Base-by-base conservation (phyloP, 345 rosid species). In the Anacardium occidentale region DNA sequence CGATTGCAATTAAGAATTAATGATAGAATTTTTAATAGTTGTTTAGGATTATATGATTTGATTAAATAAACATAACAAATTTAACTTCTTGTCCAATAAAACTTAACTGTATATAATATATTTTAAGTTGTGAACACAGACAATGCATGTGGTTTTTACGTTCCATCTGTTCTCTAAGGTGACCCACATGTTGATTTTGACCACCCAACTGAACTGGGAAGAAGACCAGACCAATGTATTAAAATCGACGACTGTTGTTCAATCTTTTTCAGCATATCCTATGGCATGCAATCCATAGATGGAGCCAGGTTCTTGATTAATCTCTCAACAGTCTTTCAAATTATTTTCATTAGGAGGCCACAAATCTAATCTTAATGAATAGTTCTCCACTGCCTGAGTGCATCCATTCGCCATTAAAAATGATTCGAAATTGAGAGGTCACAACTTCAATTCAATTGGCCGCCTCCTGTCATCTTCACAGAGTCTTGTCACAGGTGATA, bases 131-230 rank as follows among this genome's bases (percentile, higher is more conserved):
- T 69, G 47, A 29, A 70, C n/a, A 13, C 59, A 32, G 78, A 74
- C 80, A 79, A 64, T 67, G 53, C 81, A 79, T 76, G 79, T 79
- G 85, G 78, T 47, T 67, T n/a, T 64, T 24, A 50, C 53, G 77
- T 62, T 76, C 56, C 59, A 64, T 66, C 66, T 79, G 70, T 61
- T 40, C 37, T 57, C 56, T 66, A 13, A 6, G 48, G 24, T 64
- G 81, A 68, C 79, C 85, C 83, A 64, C 81, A 10, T 59, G 56
- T 60, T 69, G 71, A 48, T 74, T 79, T 65, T 68, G 53, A 42
- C 54, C 3, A 3, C 34, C 34, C 68, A 45, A 14, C 32, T 3
- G 32, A 29, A 1, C 22, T 45, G 37, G 68, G 11, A 22, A 64
- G 22, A 47, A 37, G 42, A 45, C 13, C 64, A 57, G 14, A 45